Percentiles rank a stretch among this genome's conserved stretches.
These are phyloP conservation scores for Alternaria angustiovoidea DNA, from an alignment of 2,329 filamentous ascomycete species.

Conservation along the genomic window DNA sequence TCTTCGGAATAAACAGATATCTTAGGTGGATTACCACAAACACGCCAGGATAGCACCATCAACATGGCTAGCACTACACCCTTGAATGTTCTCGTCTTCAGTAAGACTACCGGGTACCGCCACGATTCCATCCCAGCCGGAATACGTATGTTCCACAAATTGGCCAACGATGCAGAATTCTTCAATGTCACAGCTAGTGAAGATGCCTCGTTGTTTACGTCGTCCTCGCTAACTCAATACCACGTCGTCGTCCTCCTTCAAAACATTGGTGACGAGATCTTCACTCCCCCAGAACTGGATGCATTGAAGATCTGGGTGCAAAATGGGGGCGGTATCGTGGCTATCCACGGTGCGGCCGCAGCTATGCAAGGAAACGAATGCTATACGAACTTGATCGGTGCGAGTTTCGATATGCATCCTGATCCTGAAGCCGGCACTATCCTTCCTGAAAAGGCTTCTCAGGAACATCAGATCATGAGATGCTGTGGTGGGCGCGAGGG, in stretches of 20 bases:
- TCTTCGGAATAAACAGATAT: not conserved
- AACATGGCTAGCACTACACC: conserved; percentile 1
- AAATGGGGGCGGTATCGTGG: conserved; percentile 34
- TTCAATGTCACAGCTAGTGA: conserved; percentile 30
- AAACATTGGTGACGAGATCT: conserved; percentile 24
- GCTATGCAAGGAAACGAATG: conserved; percentile 33
- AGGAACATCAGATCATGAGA: conserved; percentile 18
- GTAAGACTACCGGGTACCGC: conserved; percentile 39
- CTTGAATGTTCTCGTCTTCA: conserved; percentile 35
- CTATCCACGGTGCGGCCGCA: conserved; percentile 38
- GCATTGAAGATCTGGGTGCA: conserved; percentile 27
- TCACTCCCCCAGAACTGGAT: conserved; percentile 18
- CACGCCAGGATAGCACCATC: not conserved
- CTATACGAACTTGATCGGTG: conserved; percentile 35
- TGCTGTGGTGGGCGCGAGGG: conserved; percentile 6
- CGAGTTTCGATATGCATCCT: conserved; percentile 40
- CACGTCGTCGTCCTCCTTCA: conserved; percentile 28
- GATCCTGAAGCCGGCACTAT: conserved; percentile 28
- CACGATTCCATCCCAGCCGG: conserved; percentile 35
- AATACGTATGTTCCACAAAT: conserved; percentile 21
- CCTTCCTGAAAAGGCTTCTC: conserved; percentile 11
- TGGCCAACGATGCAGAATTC: conserved; percentile 8
- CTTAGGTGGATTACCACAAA: not conserved
- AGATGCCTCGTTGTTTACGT: conserved; percentile 25
- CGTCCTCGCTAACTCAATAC: conserved; percentile 13